Base-by-base conservation (phyloP, 1,139 yeast species). In the Suhomyces yuchorum region DNA sequence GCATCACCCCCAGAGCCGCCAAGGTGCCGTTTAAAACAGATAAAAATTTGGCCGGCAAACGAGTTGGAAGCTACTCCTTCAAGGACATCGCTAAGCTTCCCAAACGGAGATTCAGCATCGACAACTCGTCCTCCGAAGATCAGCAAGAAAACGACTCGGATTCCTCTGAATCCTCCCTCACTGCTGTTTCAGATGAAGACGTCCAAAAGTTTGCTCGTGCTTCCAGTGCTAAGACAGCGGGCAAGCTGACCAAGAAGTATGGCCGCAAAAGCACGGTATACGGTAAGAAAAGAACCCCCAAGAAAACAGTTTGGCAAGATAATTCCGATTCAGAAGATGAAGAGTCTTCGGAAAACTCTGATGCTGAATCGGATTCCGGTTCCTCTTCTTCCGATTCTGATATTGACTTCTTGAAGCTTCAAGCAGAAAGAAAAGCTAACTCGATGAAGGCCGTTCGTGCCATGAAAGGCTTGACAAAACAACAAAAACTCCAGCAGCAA, bases 371-470 rank as follows among this genome's bases (percentile, higher is more conserved):
- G 15, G 66, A 59, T 19, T 58, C 53, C 17, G 64, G 62, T 28
- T 63, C 63, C 8, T 77, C 84, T 4, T 80, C 84, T 12, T 86
- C 83, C 53, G 91, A 85, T 56, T 82, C 82, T 32, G 85, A 82
- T 56, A 82, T 85, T 3, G 93, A 86, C 64, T 85, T 84, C 60
- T 87, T 85, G 14, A 81, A 79, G 62, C 67, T 85, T 51, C 87
- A 87, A 39, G 87, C 85, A 8, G 85, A 84, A 59, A 73, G 82
- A 54, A 82, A 85, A 64, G 81, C 80, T 30, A 75, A 71, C 46
- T 74, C 83, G 1, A 66, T 78, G 70, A 74, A 78, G 53, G 78
- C 80, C 0, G 78, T 73, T 17, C 70, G 78, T 50, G 80, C 80
- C 6, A 61, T 74, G 56, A 80, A 75, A 54, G 61, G 62, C 3